A percentile compares a stretch with the other conserved stretches of the same genome.
Conservation (phyloP, 371 early-diverging fungal genomes). For the Mucor piriformis region DNA sequence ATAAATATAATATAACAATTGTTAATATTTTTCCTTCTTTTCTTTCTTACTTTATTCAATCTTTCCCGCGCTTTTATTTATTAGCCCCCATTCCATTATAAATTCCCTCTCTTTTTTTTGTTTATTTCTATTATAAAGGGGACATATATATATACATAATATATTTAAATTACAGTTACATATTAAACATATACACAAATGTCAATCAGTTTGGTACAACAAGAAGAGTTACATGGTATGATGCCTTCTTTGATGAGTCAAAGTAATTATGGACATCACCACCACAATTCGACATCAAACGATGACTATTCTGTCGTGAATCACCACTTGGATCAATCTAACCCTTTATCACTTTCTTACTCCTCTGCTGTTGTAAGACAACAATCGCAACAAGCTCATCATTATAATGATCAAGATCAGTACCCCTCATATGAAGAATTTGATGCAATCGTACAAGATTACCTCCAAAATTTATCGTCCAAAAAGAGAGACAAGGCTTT, state of each 20-base stretch:
- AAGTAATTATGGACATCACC: neutral
- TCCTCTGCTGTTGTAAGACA: neutral
- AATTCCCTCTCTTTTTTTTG: slow-evolving; percentile 10
- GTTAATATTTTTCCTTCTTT: slow-evolving; percentile 8
- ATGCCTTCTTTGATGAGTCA: slow-evolving; percentile 13
- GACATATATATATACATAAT: neutral
- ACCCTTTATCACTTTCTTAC: slow-evolving; percentile 1
- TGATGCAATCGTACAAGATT: slow-evolving; percentile 53
- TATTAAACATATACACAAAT: slow-evolving; percentile 3
- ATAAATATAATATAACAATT: slow-evolving; percentile 1
- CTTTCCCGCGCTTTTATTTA: slow-evolving; percentile 13
- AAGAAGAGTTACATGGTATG: slow-evolving; percentile 14
- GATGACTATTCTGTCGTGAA: slow-evolving; percentile 6
- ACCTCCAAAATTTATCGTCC: slow-evolving; percentile 56
- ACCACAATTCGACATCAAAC: neutral
- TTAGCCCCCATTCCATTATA: slow-evolving; percentile 9
- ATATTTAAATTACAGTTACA: neutral
- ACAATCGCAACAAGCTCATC: slow-evolving; percentile 4
- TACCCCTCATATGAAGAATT: slow-evolving; percentile 46
- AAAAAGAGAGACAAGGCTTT: slow-evolving; percentile 68
- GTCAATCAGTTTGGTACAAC: slow-evolving; percentile 22
- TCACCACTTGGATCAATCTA: slow-evolving; percentile 3
- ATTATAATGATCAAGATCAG: slow-evolving; percentile 38
- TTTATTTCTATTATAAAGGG: slow-evolving; percentile 3
- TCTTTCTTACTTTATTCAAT: slow-evolving; percentile 3